Evolutionary conservation across 2,329 filamentous ascomycete genomes (phyloP).

Genomic region (Lasiodiplodia sp.): DNA sequence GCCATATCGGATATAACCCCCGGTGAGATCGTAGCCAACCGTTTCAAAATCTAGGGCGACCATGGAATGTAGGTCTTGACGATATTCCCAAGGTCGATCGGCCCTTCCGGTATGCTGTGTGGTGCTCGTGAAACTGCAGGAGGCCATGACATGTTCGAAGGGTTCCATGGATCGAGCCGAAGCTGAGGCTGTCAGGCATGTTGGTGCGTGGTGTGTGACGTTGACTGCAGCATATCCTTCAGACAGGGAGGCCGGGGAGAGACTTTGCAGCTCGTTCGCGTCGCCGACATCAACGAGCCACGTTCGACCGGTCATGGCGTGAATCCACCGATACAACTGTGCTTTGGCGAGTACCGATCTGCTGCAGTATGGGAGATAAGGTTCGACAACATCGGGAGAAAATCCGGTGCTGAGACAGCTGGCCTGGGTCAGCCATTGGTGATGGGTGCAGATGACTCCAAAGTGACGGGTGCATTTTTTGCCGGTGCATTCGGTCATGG

Average conservation of each 20-base stretch:
- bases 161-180: slow-evolving; percentile 36
- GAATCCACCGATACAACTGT: slow-evolving; percentile 43
- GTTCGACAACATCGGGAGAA: slow-evolving; percentile 38
- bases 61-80: slow-evolving; percentile 37
- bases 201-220: slow-evolving; percentile 39
- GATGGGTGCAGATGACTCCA: slow-evolving; percentile 43
- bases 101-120: slow-evolving; percentile 43
- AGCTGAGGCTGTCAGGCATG: slow-evolving; percentile 38
- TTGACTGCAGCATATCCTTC: slow-evolving; percentile 38
- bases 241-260: slow-evolving; percentile 39
- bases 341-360: slow-evolving; percentile 45
- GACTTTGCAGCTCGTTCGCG: slow-evolving; percentile 37
- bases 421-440: slow-evolving; percentile 44
- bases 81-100: slow-evolving; percentile 46
- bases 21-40: slow-evolving; percentile 43
- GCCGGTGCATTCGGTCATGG: slow-evolving; percentile 43
- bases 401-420: slow-evolving; percentile 43
- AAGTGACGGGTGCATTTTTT: slow-evolving; percentile 43
- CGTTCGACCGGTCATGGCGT: slow-evolving; percentile 38
- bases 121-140: slow-evolving; percentile 41
- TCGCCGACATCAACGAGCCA: slow-evolving; percentile 46
- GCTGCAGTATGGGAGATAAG: slow-evolving; percentile 40
- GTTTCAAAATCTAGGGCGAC: slow-evolving; percentile 43
- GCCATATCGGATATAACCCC: slow-evolving; percentile 33
- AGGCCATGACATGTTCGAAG: slow-evolving; percentile 41